A percentile compares a stretch with the other conserved stretches of the same genome.
Conservation (phyloP, 768 basidiomycete species). For the Tulasnella sp. region DNA sequence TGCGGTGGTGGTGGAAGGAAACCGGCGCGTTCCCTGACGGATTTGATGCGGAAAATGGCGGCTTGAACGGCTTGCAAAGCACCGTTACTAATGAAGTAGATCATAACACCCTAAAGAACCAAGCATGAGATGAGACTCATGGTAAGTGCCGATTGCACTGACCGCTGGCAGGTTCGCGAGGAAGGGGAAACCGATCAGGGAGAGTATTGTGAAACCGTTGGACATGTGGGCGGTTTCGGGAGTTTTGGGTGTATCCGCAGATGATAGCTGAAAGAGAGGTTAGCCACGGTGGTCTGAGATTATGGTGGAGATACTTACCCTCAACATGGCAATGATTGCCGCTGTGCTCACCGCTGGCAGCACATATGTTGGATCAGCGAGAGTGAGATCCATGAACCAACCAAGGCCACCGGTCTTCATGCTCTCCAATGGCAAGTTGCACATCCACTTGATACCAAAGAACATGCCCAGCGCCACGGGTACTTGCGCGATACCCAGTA, state of each 20-base stretch:
- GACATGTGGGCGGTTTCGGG: slow-evolving; percentile 51
- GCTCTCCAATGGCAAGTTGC: slow-evolving; percentile 58
- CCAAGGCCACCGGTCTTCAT: slow-evolving; percentile 62
- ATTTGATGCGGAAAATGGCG: slow-evolving; percentile 32
- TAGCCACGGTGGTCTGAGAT: neutral
- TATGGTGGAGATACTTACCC: slow-evolving; percentile 32
- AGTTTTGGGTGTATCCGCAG: slow-evolving; percentile 38
- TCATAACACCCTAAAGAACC: slow-evolving; percentile 37
- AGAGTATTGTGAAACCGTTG: slow-evolving; percentile 53
- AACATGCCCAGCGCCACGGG: slow-evolving; percentile 74
- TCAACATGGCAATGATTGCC: slow-evolving; percentile 57
- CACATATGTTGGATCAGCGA: slow-evolving; percentile 61
- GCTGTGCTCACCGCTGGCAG: slow-evolving; percentile 51
- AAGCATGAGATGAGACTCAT: neutral
- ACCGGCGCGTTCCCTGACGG: slow-evolving; percentile 28
- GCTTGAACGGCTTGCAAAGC: slow-evolving; percentile 41
- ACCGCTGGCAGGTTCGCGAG: slow-evolving; percentile 56
- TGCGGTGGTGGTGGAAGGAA: slow-evolving; percentile 21
- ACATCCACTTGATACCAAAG: slow-evolving; percentile 65
- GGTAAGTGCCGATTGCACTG: slow-evolving; percentile 23
- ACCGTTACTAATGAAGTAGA: slow-evolving; percentile 48
- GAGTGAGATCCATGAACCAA: slow-evolving; percentile 67
- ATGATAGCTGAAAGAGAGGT: slow-evolving; percentile 31
- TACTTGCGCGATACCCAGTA: slow-evolving; percentile 55
- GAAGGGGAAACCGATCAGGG: slow-evolving; percentile 40